phyloP scores from a whole-genome alignment of 78 protist genomes.

The Mantamonas sphyraenae region DNA sequence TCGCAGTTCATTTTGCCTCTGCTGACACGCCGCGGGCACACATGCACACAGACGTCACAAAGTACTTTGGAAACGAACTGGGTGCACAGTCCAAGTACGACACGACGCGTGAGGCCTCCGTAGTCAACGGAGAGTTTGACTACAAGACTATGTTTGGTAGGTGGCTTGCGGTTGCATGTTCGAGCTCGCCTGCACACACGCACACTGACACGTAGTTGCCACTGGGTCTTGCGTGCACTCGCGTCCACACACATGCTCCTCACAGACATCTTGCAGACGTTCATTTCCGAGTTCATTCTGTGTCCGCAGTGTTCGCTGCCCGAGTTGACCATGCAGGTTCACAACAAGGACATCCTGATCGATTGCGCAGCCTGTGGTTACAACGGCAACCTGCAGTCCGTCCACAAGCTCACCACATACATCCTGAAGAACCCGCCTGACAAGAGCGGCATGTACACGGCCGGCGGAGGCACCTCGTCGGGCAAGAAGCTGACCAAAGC shows the following conservation, averaged over 20 bases:
- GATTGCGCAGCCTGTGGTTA: slow-evolving; percentile 14
- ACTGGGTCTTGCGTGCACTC: no score
- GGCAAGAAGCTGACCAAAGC: not conserved
- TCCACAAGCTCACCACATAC: slow-evolving; percentile 37
- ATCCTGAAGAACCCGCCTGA: slow-evolving; percentile 74
- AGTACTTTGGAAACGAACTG: slow-evolving; percentile 33
- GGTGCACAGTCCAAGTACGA: slow-evolving; percentile 31
- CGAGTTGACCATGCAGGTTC: slow-evolving; percentile 11
- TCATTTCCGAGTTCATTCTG: slow-evolving; percentile 30
- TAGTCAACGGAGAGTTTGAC: slow-evolving; percentile 29
- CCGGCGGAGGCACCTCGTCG: not conserved
- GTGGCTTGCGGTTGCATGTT: no score
- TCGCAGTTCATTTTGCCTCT: no score
- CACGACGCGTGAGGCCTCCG: not conserved
- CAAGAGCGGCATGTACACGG: not conserved
- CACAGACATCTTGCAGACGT: slow-evolving; percentile 8
- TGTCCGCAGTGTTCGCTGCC: slow-evolving; percentile 42
- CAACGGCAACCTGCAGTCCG: not conserved
- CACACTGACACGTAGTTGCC: no score
- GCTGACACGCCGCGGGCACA: no score
- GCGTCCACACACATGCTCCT: no score
- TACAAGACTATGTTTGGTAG: no score
- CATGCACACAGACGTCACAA: not conserved
- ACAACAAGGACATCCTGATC: not conserved
- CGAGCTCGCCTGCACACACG: no score